A percentile compares a stretch with the other conserved stretches of the same genome.
These are phyloP conservation scores for Trametes coccinea DNA, from an alignment of 768 basidiomycete species.

Conservation along the genomic window DNA sequence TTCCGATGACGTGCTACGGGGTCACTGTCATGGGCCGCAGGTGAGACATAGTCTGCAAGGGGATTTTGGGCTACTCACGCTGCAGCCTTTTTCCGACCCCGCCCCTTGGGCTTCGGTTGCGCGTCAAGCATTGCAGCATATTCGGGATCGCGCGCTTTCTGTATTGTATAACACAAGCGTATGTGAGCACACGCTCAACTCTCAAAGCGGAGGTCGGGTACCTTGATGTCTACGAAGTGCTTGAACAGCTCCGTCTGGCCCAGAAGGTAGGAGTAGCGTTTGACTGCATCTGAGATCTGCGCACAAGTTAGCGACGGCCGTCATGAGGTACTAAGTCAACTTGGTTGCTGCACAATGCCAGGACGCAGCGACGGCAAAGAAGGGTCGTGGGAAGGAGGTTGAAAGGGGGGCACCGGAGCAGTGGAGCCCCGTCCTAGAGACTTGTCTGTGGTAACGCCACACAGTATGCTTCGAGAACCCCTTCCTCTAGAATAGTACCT, in stretches of 20 bases:
- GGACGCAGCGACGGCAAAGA: neutral
- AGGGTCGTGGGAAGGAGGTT: neutral
- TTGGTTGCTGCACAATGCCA: neutral
- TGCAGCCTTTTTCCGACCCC: slow-evolving; percentile 77
- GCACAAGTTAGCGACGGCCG: slow-evolving; percentile 15
- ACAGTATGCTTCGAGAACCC: no score
- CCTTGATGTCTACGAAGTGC: slow-evolving; percentile 97
- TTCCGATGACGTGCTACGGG: slow-evolving; percentile 83
- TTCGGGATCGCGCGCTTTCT: slow-evolving; percentile 90
- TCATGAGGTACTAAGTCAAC: neutral
- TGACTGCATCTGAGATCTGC: slow-evolving; percentile 90
- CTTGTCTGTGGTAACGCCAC: no score
- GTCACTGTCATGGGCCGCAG: slow-evolving; percentile 28
- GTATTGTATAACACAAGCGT: neutral
- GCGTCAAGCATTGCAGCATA: slow-evolving; percentile 89
- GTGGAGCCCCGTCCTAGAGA: no score
- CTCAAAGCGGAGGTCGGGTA: slow-evolving; percentile 30
- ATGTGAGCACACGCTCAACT: neutral
- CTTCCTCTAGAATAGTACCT: no score
- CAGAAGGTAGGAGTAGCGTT: slow-evolving; percentile 95
- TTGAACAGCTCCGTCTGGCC: slow-evolving; percentile 98
- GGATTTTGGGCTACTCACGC: slow-evolving; percentile 45
- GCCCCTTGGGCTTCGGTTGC: slow-evolving; percentile 82
- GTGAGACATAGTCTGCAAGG: neutral
- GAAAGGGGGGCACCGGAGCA: no score